Base-by-base conservation (phyloP, 805 yeast species). In the Maudiozyma serrabonitensis region DNA sequence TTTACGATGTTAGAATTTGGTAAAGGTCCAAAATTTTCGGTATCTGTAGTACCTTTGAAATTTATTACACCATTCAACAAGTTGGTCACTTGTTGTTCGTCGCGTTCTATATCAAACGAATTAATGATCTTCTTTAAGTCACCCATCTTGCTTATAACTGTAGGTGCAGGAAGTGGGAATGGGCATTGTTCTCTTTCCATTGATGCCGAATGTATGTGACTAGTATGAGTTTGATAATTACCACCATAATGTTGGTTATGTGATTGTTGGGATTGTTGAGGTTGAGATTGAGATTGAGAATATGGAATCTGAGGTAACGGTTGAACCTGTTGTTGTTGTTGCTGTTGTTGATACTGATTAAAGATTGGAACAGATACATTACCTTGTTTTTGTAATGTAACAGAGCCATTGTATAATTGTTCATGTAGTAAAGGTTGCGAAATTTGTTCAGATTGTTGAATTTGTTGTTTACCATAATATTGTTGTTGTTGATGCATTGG, bases 1-100 rank as follows among this genome's bases (percentile, higher is more conserved):
- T 95, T 79, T 15, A 52, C 71, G 1, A 80, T 69, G 23, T 77
- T 69, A 31, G 90, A 82, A 49, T 83, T 89, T 0, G 96, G 95
- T 28, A 87, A 71, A 6, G 90, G 84, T 3, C 90, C 91, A 59
- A 81, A 77, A 56, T 78, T 77, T 18, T 74, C 69, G 3, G 63
- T 62, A 44, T 66, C 65, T 48, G 75, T 74, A 49, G 76, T 73
- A 6, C 75, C 76, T 13, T 71, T 65, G 53, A 78, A 80, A 8
- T 58, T 54, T 37, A 70, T 46, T 1, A 81, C 74, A 32, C 69
- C 61, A 7, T 64, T 59, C n/a, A 83, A 61, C 31, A 82, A 63
- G 23, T 77, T 72, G 7, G 67, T 56, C 18, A 80, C 62, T 38
- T 60, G 68, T 6, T 50, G 45, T n/a, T 53, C 44, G 47, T 65